Evolutionary conservation across 371 early-diverging fungal genomes (phyloP).

Genomic region (Haplosporangium sp.): DNA sequence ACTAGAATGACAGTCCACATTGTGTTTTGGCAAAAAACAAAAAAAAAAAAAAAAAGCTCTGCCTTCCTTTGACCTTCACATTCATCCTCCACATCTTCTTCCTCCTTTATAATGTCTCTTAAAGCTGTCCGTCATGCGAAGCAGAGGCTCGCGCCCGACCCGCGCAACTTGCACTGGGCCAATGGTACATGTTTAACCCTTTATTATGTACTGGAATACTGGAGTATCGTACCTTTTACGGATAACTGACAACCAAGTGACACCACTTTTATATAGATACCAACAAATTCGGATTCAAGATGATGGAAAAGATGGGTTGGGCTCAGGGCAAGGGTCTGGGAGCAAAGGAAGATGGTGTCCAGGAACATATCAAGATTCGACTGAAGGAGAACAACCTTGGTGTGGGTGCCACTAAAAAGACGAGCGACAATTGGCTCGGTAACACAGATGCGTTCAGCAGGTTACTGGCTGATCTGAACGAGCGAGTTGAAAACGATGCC

Average conservation of each 20-base stretch:
- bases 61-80: background rate
- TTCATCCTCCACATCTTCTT: slow-evolving; percentile 3
- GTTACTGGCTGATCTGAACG: slow-evolving; percentile 82
- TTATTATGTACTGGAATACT: background rate
- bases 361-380: slow-evolving; percentile 82
- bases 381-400: slow-evolving; percentile 87
- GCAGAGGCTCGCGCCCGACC: slow-evolving; percentile 89
- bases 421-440: slow-evolving; percentile 94
- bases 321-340: slow-evolving; percentile 94
- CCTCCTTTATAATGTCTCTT: slow-evolving; percentile 75
- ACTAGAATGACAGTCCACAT: background rate
- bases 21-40: background rate
- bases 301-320: slow-evolving; percentile 98
- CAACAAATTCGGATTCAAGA: slow-evolving; percentile 86
- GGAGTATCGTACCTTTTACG: background rate
- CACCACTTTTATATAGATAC: slow-evolving; percentile 65
- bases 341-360: slow-evolving; percentile 83
- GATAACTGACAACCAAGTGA: no score
- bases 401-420: slow-evolving; percentile 87
- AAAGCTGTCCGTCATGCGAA: slow-evolving; percentile 80
- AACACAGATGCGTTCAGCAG: slow-evolving; percentile 89
- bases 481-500: slow-evolving; percentile 53
- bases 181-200: slow-evolving; percentile 63
- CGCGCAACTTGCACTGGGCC: slow-evolving; percentile 92
- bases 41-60: background rate